These are phyloP conservation scores for Mucor velutinosus DNA, from an alignment of 371 early-diverging fungal species.

Conservation along the genomic window DNA sequence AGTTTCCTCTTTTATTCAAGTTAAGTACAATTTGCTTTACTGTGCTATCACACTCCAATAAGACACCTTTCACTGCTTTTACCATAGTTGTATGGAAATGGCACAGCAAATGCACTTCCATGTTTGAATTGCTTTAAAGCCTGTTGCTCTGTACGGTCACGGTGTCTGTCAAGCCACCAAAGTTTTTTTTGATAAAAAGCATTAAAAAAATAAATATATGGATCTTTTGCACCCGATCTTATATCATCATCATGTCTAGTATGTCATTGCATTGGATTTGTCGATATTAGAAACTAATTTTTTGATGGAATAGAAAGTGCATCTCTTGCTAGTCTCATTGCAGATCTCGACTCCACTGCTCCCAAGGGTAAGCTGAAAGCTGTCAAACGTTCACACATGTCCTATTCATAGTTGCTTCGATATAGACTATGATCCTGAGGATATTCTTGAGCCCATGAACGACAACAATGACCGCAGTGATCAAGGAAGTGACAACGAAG, in stretches of 20 bases:
- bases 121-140: too few species aligned
- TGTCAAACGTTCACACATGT: too few species aligned
- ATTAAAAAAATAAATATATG: background rate
- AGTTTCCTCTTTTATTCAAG: conserved; percentile 71
- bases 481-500: conserved; percentile 42
- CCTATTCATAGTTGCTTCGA: background rate
- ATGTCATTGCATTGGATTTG: background rate
- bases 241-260: background rate
- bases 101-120: too few species aligned
- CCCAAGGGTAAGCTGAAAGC: conserved; percentile 57
- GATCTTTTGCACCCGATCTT: background rate
- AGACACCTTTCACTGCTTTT: conserved; percentile 53
- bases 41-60: conserved; percentile 73
- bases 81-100: conserved; percentile 33
- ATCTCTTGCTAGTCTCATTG: conserved; percentile 68
- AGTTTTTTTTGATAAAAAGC: background rate
- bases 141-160: background rate
- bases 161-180: background rate
- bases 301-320: conserved; percentile 12
- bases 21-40: conserved; percentile 82
- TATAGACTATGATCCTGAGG: conserved; percentile 67
- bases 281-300: too few species aligned
- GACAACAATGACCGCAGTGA: conserved; percentile 54
- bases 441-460: conserved; percentile 56
- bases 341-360: conserved; percentile 68